Evolutionary conservation across 805 yeast genomes (phyloP).

Genomic region (Aciculoconidium aculeatum): DNA sequence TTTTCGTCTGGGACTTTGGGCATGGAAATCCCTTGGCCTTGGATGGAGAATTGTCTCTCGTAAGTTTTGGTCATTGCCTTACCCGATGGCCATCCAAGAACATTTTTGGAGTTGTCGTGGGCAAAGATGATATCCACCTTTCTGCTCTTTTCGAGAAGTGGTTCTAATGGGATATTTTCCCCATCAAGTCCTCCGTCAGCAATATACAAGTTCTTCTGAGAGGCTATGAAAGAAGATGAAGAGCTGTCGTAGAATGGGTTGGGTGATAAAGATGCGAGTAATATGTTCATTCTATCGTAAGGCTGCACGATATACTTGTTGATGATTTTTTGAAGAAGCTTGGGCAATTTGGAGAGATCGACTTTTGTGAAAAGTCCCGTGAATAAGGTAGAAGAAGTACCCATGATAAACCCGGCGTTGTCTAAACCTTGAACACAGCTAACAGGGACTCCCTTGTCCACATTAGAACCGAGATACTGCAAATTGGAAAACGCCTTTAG

Average conservation of each 20-base stretch:
- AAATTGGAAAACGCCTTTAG: conserved; percentile 59
- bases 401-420: conserved; percentile 75
- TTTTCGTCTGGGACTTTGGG: conserved; percentile 72
- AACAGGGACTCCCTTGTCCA: conserved; percentile 53
- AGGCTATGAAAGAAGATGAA: conserved; percentile 11
- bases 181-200: conserved; percentile 40
- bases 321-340: conserved; percentile 2
- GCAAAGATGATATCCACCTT: conserved; percentile 33
- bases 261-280: conserved; percentile 32
- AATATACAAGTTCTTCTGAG: conserved; percentile 22
- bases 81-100: conserved; percentile 35
- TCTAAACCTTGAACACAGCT: conserved; percentile 68
- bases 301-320: conserved; percentile 3
- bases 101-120: conserved; percentile 33
- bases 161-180: conserved; percentile 33
- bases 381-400: conserved; percentile 78
- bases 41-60: conserved; percentile 26
- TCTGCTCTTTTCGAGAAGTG: conserved; percentile 30
- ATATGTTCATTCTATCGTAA: neutral
- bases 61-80: conserved; percentile 26
- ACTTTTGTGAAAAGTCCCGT: conserved; percentile 58
- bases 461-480: conserved; percentile 64
- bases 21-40: conserved; percentile 57
- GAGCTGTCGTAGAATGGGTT: conserved; percentile 49
- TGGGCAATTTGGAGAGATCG: conserved; percentile 33